Evolutionary conservation across 139 green algal genomes (phyloP).

Genomic region (Medakamo hakoo): DNA sequence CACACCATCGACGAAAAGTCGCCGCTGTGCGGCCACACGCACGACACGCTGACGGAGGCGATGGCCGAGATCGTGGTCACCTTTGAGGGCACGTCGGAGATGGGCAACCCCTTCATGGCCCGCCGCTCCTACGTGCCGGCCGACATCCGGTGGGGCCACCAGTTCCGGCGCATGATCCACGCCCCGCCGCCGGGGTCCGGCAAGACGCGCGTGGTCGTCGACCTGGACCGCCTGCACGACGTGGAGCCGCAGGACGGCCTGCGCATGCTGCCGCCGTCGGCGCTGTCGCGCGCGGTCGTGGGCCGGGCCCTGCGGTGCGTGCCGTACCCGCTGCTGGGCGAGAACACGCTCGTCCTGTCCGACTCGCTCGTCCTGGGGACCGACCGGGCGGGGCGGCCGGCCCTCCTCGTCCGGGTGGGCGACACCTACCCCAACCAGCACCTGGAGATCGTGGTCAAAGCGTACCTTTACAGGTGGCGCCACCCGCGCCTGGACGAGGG

Average conservation of each 20-base stretch:
- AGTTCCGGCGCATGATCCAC: slow-evolving; percentile 36
- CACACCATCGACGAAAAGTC: slow-evolving; percentile 72
- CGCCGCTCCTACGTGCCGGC: slow-evolving; percentile 55
- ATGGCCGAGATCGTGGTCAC: slow-evolving; percentile 66
- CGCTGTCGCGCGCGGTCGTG: slow-evolving; percentile 37
- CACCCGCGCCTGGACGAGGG: not conserved
- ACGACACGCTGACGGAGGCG: slow-evolving; percentile 38
- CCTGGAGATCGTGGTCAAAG: slow-evolving; percentile 32
- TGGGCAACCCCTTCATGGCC: slow-evolving; percentile 65
- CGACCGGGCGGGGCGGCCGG: slow-evolving; percentile 6
- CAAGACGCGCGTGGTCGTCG: slow-evolving; percentile 31
- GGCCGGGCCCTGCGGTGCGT: slow-evolving; percentile 24
- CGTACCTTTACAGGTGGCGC: slow-evolving; percentile 57
- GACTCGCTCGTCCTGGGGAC: slow-evolving; percentile 19
- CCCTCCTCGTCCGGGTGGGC: slow-evolving; percentile 25
- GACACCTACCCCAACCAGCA: slow-evolving; percentile 64
- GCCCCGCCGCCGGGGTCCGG: slow-evolving; percentile 11
- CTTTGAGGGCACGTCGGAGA: slow-evolving; percentile 59
- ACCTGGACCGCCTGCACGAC: slow-evolving; percentile 64
- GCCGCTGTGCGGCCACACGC: slow-evolving; percentile 58
- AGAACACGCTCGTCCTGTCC: slow-evolving; percentile 65
- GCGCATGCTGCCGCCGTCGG: slow-evolving; percentile 20
- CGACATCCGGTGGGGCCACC: slow-evolving; percentile 68
- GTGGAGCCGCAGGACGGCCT: slow-evolving; percentile 45
- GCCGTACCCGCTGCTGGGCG: slow-evolving; percentile 36